Conservation (phyloP, 2,329 filamentous ascomycete species). For the Nemania serpens region DNA sequence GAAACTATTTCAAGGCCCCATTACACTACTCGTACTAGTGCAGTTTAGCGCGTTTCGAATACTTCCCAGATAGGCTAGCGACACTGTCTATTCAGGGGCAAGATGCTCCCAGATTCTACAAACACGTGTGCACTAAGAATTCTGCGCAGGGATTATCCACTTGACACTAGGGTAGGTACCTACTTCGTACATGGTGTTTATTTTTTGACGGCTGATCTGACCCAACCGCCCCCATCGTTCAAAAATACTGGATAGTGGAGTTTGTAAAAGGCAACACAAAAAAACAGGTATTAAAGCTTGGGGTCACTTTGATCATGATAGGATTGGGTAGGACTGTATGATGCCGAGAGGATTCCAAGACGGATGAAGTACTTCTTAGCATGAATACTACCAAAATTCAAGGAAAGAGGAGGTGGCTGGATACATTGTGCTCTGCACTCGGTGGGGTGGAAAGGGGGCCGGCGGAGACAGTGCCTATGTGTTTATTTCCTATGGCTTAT, state of each 20-base stretch:
- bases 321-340: too few relatives aligned
- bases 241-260: too few relatives aligned
- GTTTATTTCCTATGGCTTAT: background rate
- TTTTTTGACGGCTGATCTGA: too few relatives aligned
- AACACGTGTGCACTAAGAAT: background rate
- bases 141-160: constrained; percentile 16
- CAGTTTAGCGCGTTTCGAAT: constrained; percentile 16
- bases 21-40: background rate
- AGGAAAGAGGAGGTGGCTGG: background rate
- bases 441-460: background rate
- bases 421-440: too few relatives aligned
- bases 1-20: background rate
- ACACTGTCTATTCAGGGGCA: constrained; percentile 15
- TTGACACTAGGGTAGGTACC: constrained; percentile 13
- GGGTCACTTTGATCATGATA: too few relatives aligned
- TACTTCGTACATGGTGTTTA: background rate
- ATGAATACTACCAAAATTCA: background rate
- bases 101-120: background rate
- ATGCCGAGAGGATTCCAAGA: too few relatives aligned
- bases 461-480: background rate
- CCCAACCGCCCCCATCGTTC: too few relatives aligned
- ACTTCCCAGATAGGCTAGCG: constrained; percentile 15
- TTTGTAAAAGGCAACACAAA: too few relatives aligned
- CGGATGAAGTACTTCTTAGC: background rate
- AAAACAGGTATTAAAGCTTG: too few relatives aligned